Conservation (phyloP, 192 early-diverging fungal species). For the Rhizoclosmatium globosum region DNA sequence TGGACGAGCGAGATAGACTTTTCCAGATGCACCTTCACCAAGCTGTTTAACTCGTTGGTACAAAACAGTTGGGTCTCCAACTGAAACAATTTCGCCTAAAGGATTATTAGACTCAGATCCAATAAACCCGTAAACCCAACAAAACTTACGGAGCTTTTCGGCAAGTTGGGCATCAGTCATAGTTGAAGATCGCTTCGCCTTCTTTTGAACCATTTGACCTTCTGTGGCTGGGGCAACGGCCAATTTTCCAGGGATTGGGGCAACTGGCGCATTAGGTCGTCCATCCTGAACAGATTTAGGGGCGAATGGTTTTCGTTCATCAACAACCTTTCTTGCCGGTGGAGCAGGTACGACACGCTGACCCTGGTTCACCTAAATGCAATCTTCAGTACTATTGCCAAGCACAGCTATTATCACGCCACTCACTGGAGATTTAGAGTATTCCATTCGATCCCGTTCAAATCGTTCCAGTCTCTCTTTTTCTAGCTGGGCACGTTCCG, state of each 20-base stretch:
- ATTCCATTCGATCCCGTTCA: slow-evolving; percentile 26
- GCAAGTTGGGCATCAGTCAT: slow-evolving; percentile 94
- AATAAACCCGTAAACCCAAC: background rate
- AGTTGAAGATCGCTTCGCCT: slow-evolving; percentile 77
- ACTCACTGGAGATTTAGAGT: background rate
- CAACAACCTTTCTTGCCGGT: background rate
- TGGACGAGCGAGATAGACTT: slow-evolving; percentile 89
- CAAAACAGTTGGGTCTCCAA: slow-evolving; percentile 87
- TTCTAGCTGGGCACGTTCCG: slow-evolving; percentile 49
- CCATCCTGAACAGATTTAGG: slow-evolving; percentile 39
- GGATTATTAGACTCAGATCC: background rate
- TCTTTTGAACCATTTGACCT: slow-evolving; percentile 39
- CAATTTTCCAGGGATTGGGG: slow-evolving; percentile 29
- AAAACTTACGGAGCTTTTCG: slow-evolving; percentile 78
- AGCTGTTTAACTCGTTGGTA: slow-evolving; percentile 96
- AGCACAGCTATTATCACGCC: too few species aligned
- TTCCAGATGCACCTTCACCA: slow-evolving; percentile 97
- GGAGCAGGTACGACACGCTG: slow-evolving; percentile 16
- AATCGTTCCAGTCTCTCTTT: slow-evolving; percentile 25
- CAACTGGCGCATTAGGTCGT: slow-evolving; percentile 22
- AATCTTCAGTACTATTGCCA: background rate
- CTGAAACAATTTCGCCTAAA: slow-evolving; percentile 77
- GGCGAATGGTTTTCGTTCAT: background rate
- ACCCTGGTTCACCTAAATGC: background rate
- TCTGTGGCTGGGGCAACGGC: slow-evolving; percentile 44